Conservation (phyloP, 331 rosid species). For the Phaseolus coccineus region DNA sequence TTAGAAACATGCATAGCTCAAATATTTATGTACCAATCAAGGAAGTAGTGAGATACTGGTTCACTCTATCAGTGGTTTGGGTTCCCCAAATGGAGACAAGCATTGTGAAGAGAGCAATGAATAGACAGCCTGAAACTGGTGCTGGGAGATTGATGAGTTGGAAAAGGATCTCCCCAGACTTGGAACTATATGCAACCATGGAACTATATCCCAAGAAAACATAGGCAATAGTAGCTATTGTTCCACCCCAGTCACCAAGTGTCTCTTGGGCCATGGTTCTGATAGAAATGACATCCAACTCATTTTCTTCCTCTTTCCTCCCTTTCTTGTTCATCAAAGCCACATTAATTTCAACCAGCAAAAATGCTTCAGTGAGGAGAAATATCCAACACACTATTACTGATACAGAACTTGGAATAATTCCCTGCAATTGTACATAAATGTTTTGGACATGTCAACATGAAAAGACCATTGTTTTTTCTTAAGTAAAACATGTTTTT, state of each 20-base stretch:
- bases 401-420: conserved; percentile 74
- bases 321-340: conserved; percentile 56
- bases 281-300: conserved; percentile 66
- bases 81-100: conserved; percentile 73
- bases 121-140: conserved; percentile 62
- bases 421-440: conserved; percentile 54
- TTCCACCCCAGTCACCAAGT: conserved; percentile 74
- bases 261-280: conserved; percentile 87
- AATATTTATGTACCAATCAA: conserved; percentile 61
- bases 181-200: conserved; percentile 69
- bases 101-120: conserved; percentile 62
- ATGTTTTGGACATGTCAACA: neutral
- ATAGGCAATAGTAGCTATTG: conserved; percentile 61
- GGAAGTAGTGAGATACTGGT: conserved; percentile 74
- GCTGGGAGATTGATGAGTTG: conserved; percentile 67
- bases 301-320: conserved; percentile 46
- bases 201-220: conserved; percentile 74
- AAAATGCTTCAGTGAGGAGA: conserved; percentile 69
- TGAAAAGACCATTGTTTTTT: neutral
- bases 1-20: neutral
- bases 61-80: conserved; percentile 62
- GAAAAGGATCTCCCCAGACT: conserved; percentile 73
- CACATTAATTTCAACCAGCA: conserved; percentile 76
- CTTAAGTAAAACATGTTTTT: neutral
- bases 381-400: conserved; percentile 72